Evolutionary conservation across 1,284 basidiomycete genomes (phyloP).

Genomic region (Moesziomyces antarcticus): DNA sequence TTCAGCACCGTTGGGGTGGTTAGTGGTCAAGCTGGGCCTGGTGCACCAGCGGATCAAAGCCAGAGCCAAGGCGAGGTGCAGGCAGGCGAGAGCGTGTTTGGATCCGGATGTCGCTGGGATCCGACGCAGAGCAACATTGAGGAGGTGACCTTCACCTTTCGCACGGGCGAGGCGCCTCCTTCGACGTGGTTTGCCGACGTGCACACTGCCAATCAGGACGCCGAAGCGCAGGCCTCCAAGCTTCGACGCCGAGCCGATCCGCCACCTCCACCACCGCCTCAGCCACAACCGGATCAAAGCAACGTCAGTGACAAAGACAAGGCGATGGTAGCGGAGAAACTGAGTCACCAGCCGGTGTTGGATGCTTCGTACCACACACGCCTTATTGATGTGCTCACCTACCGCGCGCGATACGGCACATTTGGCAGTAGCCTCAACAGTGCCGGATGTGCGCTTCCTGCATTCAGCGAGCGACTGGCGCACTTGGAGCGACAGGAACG

Average conservation of each 20-base stretch:
- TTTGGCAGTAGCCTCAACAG: constrained; percentile 37
- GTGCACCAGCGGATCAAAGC: too few species aligned
- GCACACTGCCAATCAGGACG: not conserved
- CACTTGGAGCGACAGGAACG: constrained; percentile 19
- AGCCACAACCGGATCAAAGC: not conserved
- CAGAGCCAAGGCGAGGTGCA: too few species aligned
- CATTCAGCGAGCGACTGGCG: constrained; percentile 24
- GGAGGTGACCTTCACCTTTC: constrained; percentile 30
- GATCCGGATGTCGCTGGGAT: constrained; percentile 47
- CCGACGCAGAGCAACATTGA: constrained; percentile 36
- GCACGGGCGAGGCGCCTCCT: constrained; percentile 37
- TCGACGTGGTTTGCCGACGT: constrained; percentile 33
- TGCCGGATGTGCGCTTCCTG: constrained; percentile 33
- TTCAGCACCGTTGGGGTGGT: too few species aligned
- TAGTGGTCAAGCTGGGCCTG: too few species aligned
- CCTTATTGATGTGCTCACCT: constrained; percentile 41
- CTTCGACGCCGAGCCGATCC: constrained; percentile 4
- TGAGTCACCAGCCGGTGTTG: constrained; percentile 6
- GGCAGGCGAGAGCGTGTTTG: constrained; percentile 20
- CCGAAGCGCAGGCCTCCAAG: not conserved
- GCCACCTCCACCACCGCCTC: not conserved
- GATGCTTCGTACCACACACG: constrained; percentile 34
- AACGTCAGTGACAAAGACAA: not conserved
- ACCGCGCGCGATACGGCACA: constrained; percentile 28
- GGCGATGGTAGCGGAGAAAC: not conserved